Evolutionary conservation across 768 basidiomycete genomes (phyloP), one percentile per base, ranked within the genome.

Genomic region (Podaxis sp.): DNA sequence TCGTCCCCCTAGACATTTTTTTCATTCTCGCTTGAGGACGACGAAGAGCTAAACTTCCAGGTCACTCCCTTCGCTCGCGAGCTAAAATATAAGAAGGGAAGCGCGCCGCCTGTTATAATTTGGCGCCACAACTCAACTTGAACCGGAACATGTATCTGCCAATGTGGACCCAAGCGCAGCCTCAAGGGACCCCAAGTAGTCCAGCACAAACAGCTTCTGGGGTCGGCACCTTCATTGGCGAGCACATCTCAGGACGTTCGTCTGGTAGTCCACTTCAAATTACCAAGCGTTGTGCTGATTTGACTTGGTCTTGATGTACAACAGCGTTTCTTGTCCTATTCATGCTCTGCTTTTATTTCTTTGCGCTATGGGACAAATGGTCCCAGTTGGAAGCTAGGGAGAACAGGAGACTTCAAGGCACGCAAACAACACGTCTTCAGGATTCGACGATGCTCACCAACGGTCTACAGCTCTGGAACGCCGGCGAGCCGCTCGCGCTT

Each of bases 281-380:
- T 6, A 17, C 42, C 42, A 24, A 24, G 24, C 15, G 0, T 26
- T 51, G 49, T 28, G 24, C 24, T 51, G 49, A 51, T 44, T 44
- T 15, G n/a, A n/a, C 42, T 12, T 19, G 42, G 42, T 24, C 24
- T 8, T 24, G 22, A 12, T n/a, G 26, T 28, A 26, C 40, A 17
- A 54, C 42, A 28, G 59, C 72, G 0, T 36, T 74, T 3, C 69
- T 77, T 42, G 44, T 77, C 3, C 63, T 73, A 11, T 56, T 76
- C 15, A 54, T 75, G 38, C 70, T 78, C 13, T 61, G 69, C 12
- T 74, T 77, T 53, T 78, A 79, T 44, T 73, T 70, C 5, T 62
- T 77, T 40, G 76, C 77, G 19, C 67, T 78, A 13, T 78, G 76
- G 75, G 77, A 79, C 57, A 67, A 75, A 54, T 79, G 76, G 75